phyloP scores from a whole-genome alignment of 768 basidiomycete genomes.

The Lentinula boryana region DNA sequence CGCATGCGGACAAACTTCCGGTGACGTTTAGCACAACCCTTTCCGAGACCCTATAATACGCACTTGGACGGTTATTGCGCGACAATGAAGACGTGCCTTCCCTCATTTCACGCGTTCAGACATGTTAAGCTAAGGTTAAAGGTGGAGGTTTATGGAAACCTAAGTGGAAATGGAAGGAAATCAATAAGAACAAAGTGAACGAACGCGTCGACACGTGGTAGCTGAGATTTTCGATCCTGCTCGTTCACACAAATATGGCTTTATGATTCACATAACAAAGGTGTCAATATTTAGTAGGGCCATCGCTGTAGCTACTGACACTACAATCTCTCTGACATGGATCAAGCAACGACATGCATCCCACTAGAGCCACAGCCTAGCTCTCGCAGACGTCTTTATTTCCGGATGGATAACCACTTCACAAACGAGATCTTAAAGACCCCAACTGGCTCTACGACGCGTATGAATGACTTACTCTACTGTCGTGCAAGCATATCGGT shows the following conservation, averaged over 20 bases:
- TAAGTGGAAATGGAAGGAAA: background rate
- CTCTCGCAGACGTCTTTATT: background rate
- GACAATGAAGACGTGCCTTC: background rate
- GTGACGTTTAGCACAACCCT: conserved; percentile 7
- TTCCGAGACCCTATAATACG: conserved; percentile 1
- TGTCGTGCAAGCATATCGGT: background rate
- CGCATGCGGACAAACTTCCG: background rate
- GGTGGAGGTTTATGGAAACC: background rate
- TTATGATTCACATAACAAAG: background rate
- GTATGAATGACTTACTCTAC: background rate
- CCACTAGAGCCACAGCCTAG: background rate
- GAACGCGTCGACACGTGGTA: background rate
- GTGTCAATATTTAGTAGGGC: background rate
- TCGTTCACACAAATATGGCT: background rate
- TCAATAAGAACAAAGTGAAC: too few species aligned
- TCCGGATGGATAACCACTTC: background rate
- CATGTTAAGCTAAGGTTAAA: background rate
- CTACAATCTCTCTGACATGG: too few species aligned
- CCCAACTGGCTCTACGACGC: background rate
- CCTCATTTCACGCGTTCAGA: conserved; percentile 7
- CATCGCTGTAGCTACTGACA: background rate
- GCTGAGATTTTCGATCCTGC: background rate
- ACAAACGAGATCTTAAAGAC: background rate
- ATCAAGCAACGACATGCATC: background rate
- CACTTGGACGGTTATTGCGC: background rate